phyloP scores from a whole-genome alignment of 306 rosid genomes.

The Canavalia gladiata region DNA sequence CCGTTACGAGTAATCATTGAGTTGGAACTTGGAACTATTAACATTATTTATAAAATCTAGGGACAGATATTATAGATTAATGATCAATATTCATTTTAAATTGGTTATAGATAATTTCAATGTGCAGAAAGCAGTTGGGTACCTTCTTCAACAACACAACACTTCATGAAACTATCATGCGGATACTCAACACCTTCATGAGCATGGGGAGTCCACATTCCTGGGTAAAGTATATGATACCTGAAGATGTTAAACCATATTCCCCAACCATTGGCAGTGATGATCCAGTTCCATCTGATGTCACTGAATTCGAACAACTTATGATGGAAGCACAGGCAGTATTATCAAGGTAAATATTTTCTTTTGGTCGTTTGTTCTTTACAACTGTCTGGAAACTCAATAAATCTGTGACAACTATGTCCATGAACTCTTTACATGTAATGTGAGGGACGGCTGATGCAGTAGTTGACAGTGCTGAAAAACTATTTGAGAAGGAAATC shows the following conservation, averaged over 20 bases:
- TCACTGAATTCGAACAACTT: conserved; percentile 77
- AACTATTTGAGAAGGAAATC: conserved; percentile 30
- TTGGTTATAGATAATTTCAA: conserved; percentile 45
- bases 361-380: conserved; percentile 19
- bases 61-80: conserved; percentile 31
- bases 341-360: conserved; percentile 72
- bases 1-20: conserved; percentile 15
- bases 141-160: conserved; percentile 66
- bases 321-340: conserved; percentile 82
- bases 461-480: conserved; percentile 26
- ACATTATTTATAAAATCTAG: conserved; percentile 36
- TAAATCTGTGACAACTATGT: conserved; percentile 10
- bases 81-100: conserved; percentile 43
- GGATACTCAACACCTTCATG: conserved; percentile 77
- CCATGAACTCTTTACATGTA: conserved; percentile 30
- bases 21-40: conserved; percentile 3
- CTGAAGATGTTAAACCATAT: conserved; percentile 60
- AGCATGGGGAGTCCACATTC: conserved; percentile 72
- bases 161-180: conserved; percentile 68
- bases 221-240: conserved; percentile 88
- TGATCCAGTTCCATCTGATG: conserved; percentile 49
- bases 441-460: background rate
- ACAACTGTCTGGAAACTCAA: conserved; percentile 27
- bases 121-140: conserved; percentile 81
- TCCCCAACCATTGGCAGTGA: conserved; percentile 53